Evolutionary conservation across 345 rosid genomes (phyloP).

Genomic region (Brassica incana): DNA sequence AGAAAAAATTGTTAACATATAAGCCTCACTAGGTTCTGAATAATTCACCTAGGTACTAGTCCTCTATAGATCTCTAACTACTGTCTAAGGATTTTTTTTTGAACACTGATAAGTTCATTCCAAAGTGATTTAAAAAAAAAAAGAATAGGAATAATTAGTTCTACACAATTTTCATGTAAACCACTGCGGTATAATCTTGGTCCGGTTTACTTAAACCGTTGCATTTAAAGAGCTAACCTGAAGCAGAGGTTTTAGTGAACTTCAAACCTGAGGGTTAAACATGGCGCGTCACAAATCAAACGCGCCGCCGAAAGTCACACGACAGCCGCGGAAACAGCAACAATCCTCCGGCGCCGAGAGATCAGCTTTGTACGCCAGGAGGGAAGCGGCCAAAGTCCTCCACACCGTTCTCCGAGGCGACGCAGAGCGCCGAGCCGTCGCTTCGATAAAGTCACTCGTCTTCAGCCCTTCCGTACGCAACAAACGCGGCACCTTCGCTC

Average conservation of each 20-base stretch:
- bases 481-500: constrained; percentile 86
- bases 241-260: background rate
- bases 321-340: constrained; percentile 17
- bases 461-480: constrained; percentile 73
- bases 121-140: too few species aligned
- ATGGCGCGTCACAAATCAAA: constrained; percentile 30
- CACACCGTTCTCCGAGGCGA: constrained; percentile 75
- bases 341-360: constrained; percentile 50
- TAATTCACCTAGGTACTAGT: too few species aligned
- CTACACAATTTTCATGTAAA: background rate
- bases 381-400: constrained; percentile 83
- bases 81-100: too few species aligned
- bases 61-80: too few species aligned
- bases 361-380: constrained; percentile 73
- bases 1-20: too few species aligned
- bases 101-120: too few species aligned
- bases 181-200: background rate
- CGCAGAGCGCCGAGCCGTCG: constrained; percentile 70
- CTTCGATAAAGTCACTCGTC: constrained; percentile 80
- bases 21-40: too few species aligned
- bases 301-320: constrained; percentile 27
- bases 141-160: too few species aligned
- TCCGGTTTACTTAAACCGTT: background rate
- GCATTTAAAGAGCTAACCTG: background rate
- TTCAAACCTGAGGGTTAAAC: background rate